Base-by-base conservation (phyloP, 106 monocot genomes). In the Phalaenopsis aphrodite region DNA sequence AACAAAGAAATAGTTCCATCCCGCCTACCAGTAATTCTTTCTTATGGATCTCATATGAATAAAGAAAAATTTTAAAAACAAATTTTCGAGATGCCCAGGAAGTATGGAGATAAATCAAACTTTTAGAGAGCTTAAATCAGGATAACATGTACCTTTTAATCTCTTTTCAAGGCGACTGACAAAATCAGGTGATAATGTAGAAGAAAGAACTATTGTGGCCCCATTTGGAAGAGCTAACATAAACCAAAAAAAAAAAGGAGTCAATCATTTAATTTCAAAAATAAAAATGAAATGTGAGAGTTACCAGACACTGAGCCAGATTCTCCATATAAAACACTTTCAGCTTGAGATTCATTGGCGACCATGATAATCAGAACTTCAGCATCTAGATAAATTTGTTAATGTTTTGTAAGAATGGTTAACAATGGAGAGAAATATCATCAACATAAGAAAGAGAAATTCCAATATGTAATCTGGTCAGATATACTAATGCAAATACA, bases 351-450 rank as follows among this genome's bases (percentile, higher is more conserved):
- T 86, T 98, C 98, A 84, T 88, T 94, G 84, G 98, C 94, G 84
- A 98, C 98, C 98, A 98, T 98, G 76, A 98, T 77, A 10, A 98
- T 79, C 30, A 98, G 90, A 23, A 94, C 88, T 55, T 98, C 91
- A 15, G 87, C 88, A 83, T 89, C 98, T 98, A 89, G 30, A 80
- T 78, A 75, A 76, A 49, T 23, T 46, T 10, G 42, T 48, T 30
- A 23, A 76, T 75, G 46, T 24, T n/a, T 23, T 15, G 48, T 19
- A 49, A 23, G 6, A 76, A 76, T 24, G 41, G 24, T 76, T 52
- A 76, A 76, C 4, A 76, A 76, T 3, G 49, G 42, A 30, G 24
- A 76, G 7, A 23, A 48, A 49, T 76, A 16, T 74, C 23, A 75
- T 23, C 8, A 76, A 52, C 74, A 38, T 10, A 52, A 52, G 5